Evolutionary conservation across 768 basidiomycete genomes (phyloP), one percentile per base, ranked within the genome.

Genomic region (Xerocomellus dryophilus): DNA sequence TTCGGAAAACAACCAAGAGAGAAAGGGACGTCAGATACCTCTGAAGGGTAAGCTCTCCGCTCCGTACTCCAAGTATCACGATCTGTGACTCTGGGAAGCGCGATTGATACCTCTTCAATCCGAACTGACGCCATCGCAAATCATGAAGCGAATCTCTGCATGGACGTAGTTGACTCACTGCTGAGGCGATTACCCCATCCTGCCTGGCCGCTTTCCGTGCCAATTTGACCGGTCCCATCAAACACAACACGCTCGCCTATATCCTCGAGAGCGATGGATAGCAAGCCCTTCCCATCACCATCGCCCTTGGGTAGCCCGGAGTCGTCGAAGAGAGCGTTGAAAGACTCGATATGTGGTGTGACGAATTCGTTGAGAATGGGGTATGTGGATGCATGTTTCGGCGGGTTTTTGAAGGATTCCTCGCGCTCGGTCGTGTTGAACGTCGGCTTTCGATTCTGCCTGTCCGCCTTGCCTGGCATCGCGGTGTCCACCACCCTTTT

Each of bases 271-370:
- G 82, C 91, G 2, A 92, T 73, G 45, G 82, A 83, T 8, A 99
- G 68, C 10, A 98, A 70, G 0, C 97, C 97, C 32, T 79, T 78
- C 2, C 90, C 90, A 51, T 91, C 83, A 14, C 85, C 85, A 61
- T 86, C 85, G 10, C 87, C 86, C 42, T 78, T 66, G 53, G 86
- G 83, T 50, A 90, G 69, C n/a, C 88, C 88, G 49, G 88, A 86
- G 69, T 96, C 93, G 65, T 98, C 95, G 69, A 98, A 95, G 25
- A 99, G 80, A 15, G 93, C 86, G 71, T 98, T 96, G 79, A 99
- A 98, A 36, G 91, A 93, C 70, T 98, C 90, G 57, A 98, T 83
- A 68, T 98, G 95, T 7, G 97, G 96, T 21, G 83, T 76, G 50
- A 98, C 93, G 63, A 98, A 91, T 72, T 96, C 91, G 61, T 97